Percentiles rank a stretch among this genome's conserved stretches.
Conservation (phyloP, 331 rosid genomes). For the Malus hybrid region DNA sequence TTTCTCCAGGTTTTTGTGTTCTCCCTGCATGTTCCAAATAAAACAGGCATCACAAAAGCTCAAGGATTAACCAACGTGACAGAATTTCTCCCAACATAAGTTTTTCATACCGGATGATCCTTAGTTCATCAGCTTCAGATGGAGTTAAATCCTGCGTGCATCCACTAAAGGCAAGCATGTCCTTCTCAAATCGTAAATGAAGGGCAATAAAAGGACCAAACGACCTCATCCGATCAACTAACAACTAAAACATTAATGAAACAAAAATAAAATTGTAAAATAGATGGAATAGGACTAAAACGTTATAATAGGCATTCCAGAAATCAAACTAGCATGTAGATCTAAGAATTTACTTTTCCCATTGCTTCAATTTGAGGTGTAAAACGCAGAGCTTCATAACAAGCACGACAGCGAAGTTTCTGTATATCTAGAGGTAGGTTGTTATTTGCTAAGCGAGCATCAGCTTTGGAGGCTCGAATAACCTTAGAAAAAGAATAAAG, state of each 20-base stretch:
- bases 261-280: background rate
- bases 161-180: conserved; percentile 95
- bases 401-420: conserved; percentile 88
- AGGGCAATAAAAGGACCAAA: conserved; percentile 86
- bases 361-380: conserved; percentile 73
- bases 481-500: conserved; percentile 32
- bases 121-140: conserved; percentile 83
- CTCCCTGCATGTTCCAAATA: conserved; percentile 47
- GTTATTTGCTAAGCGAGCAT: conserved; percentile 90
- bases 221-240: conserved; percentile 84
- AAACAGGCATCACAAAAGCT: background rate
- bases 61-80: background rate
- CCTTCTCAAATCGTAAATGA: conserved; percentile 95
- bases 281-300: background rate
- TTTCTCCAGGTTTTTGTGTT: conserved; percentile 86
- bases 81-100: background rate
- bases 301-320: background rate
- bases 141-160: conserved; percentile 76
- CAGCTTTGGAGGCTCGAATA: conserved; percentile 88
- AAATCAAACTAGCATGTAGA: conserved; percentile 10
- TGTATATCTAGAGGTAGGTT: conserved; percentile 76
- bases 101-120: conserved; percentile 67
- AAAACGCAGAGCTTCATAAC: conserved; percentile 82
- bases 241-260: conserved; percentile 40
- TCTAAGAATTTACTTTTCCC: conserved; percentile 62